A percentile compares a stretch with the other conserved stretches of the same genome.
Conservation (phyloP, 352 stramenopile genomes). For the Phytophthora boehmeriae region DNA sequence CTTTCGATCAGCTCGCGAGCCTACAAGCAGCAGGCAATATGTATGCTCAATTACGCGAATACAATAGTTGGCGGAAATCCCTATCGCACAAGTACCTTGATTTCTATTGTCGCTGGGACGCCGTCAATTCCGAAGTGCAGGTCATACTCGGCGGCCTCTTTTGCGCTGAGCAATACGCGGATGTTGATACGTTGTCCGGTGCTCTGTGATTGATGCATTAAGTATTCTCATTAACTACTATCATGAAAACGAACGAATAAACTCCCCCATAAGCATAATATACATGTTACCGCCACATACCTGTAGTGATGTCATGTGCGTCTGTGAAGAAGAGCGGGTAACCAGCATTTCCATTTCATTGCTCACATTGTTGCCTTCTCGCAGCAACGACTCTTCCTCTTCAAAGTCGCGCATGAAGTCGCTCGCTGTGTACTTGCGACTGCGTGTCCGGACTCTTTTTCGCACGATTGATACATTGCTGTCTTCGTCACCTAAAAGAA, state of each 20-base stretch:
- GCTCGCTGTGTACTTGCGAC: conserved; percentile 73
- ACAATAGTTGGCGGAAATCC: not conserved
- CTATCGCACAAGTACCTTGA: conserved; percentile 48
- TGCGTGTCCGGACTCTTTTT: conserved; percentile 38
- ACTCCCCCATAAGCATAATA: not conserved
- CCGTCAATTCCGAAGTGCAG: conserved; percentile 73
- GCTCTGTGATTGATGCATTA: conserved; percentile 14
- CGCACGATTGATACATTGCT: conserved; percentile 48
- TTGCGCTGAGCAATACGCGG: conserved; percentile 61
- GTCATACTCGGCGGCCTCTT: conserved; percentile 64
- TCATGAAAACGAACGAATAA: not conserved
- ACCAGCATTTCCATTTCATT: conserved; percentile 17
- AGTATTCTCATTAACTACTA: not conserved
- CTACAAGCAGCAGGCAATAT: conserved; percentile 23
- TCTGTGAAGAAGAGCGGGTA: conserved; percentile 27
- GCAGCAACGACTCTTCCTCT: conserved; percentile 56
- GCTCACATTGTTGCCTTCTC: conserved; percentile 27
- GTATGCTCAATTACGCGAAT: not conserved
- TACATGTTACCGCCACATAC: conserved; percentile 12
- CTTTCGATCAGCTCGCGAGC: conserved; percentile 57
- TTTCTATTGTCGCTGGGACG: conserved; percentile 54
- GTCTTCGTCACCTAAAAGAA: conserved; percentile 41
- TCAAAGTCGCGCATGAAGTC: conserved; percentile 86
- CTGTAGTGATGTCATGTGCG: conserved; percentile 21
- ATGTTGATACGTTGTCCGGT: conserved; percentile 35